phyloP scores from a whole-genome alignment of 176 grass and related monocot species.

The Bolboschoenus planiculmis region DNA sequence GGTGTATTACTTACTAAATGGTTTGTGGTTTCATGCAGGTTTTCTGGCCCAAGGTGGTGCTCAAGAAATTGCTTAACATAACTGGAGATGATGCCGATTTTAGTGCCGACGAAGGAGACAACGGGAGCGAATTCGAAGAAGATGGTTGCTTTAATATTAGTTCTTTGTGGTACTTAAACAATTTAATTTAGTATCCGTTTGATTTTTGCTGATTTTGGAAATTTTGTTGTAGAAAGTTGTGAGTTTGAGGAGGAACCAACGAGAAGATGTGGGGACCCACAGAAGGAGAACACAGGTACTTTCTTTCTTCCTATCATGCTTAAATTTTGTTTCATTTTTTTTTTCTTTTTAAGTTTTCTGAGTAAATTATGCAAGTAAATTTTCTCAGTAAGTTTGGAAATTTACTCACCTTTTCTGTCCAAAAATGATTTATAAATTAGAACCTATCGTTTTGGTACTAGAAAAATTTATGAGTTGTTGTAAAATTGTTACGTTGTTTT shows the following conservation, averaged over 20 bases:
- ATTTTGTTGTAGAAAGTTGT: slow-evolving; percentile 34
- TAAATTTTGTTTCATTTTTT: not conserved
- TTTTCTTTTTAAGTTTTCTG: not conserved
- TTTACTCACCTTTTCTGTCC: not conserved
- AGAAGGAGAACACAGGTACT: slow-evolving; percentile 22
- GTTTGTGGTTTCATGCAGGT: slow-evolving; percentile 20
- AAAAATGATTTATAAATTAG: too few relatives aligned
- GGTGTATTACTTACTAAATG: not conserved
- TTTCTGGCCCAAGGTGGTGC: slow-evolving; percentile 73
- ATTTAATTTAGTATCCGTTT: not conserved
- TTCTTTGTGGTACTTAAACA: not conserved
- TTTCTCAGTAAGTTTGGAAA: not conserved
- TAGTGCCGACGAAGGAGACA: slow-evolving; percentile 56
- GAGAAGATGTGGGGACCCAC: not conserved
- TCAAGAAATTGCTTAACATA: slow-evolving; percentile 96
- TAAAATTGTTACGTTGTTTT: not conserved
- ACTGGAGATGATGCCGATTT: slow-evolving; percentile 48
- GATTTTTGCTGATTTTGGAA: not conserved
- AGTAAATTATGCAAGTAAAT: not conserved
- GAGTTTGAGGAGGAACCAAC: slow-evolving; percentile 17
- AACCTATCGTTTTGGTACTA: not conserved
- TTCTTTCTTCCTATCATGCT: not conserved
- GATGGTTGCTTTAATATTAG: not conserved
- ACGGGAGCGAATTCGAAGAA: slow-evolving; percentile 31
- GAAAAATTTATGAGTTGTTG: not conserved